phyloP scores from a whole-genome alignment of 2,329 filamentous ascomycete genomes.

The Penicillium hesseltinei region DNA sequence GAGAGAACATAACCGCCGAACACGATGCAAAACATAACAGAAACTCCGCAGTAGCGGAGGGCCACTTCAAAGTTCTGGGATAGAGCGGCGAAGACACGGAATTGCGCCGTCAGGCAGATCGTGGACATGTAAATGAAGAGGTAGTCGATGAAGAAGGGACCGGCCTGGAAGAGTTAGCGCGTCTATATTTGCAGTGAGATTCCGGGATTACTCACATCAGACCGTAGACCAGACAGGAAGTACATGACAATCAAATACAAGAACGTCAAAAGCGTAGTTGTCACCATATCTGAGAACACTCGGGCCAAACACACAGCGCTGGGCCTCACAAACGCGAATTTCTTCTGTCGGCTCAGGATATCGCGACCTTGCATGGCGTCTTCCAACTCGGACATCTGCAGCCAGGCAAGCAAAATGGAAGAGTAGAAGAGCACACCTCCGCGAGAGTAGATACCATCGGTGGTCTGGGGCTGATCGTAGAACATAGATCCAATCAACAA shows the following conservation, averaged over 20 bases:
- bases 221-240: constrained; percentile 52
- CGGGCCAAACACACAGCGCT: constrained; percentile 59
- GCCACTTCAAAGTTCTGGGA: constrained; percentile 62
- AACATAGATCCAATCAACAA: constrained; percentile 74
- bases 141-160: constrained; percentile 62
- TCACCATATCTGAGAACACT: constrained; percentile 57
- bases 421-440: constrained; percentile 63
- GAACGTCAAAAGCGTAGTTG: constrained; percentile 53
- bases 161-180: constrained; percentile 37
- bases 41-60: constrained; percentile 59
- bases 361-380: constrained; percentile 68
- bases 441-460: constrained; percentile 57
- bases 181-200: not conserved
- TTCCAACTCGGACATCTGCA: constrained; percentile 72
- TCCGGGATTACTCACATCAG: constrained; percentile 20
- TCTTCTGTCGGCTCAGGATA: constrained; percentile 63
- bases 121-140: constrained; percentile 60
- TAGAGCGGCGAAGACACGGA: constrained; percentile 60
- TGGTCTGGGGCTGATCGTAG: constrained; percentile 59
- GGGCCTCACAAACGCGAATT: constrained; percentile 63
- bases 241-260: constrained; percentile 61
- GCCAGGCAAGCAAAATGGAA: constrained; percentile 60
- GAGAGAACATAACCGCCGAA: constrained; percentile 64
- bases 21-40: constrained; percentile 58
- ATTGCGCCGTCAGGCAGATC: constrained; percentile 59